Evolutionary conservation across 2,329 filamentous ascomycete species (phyloP).

Genomic region (Berkeleyomyces rouxiae): DNA sequence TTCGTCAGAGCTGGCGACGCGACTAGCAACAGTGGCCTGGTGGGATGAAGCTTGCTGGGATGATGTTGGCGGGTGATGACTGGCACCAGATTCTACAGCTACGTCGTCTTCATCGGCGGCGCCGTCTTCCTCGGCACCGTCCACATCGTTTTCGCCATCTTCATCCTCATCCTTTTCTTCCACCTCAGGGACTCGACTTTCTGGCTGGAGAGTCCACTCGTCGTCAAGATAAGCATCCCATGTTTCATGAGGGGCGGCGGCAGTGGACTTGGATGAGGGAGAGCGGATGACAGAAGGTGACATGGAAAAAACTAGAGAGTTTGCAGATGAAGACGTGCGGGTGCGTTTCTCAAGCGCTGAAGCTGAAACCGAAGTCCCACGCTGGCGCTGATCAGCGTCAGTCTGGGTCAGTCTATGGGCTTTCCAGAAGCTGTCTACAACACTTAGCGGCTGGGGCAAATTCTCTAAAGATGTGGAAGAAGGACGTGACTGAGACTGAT

Average conservation of each 20-base stretch:
- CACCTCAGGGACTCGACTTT: constrained; percentile 17
- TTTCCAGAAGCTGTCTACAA: constrained; percentile 4
- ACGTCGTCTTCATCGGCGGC: constrained; percentile 1
- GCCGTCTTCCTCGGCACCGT: constrained; percentile 16
- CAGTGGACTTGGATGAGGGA: constrained; percentile 9
- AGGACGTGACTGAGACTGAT: background rate
- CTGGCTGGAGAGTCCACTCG: constrained; percentile 25
- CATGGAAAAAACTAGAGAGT: background rate
- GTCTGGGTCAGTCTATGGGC: background rate
- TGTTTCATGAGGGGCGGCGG: constrained; percentile 23
- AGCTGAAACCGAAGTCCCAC: background rate
- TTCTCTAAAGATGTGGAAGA: background rate
- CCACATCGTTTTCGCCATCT: constrained; percentile 18
- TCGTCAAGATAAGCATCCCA: constrained; percentile 27
- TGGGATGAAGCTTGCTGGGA: background rate
- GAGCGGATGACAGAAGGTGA: background rate
- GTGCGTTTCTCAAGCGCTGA: background rate
- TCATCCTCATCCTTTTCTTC: constrained; percentile 16
- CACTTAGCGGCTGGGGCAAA: constrained; percentile 2
- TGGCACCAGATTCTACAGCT: background rate
- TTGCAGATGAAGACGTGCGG: background rate
- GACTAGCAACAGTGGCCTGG: constrained; percentile 4
- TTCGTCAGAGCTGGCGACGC: constrained; percentile 15
- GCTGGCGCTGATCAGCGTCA: constrained; percentile 1
- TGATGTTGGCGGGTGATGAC: background rate